Base-by-base conservation (phyloP, 331 rosid species). In the Malus hybrid region DNA sequence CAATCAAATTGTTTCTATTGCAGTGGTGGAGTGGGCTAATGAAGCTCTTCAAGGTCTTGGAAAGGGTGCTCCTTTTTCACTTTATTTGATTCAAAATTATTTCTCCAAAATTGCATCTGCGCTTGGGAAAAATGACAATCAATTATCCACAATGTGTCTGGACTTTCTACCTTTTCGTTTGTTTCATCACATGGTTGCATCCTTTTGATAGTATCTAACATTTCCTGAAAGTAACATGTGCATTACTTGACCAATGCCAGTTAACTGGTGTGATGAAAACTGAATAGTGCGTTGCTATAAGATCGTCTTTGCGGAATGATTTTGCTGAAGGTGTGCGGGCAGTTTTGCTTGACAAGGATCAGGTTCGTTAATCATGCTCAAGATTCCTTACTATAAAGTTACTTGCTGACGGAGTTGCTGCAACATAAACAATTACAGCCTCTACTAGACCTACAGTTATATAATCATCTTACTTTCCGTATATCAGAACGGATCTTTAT, bases 311-410 rank as follows among this genome's bases (percentile, higher is more conserved):
- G 67, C 80, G 97, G 18, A 72, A 77, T 69, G 99, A 94, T 87
- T 94, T 94, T 68, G 89, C 85, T 16, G 99, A 94, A 87, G 99
- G 99, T 62, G 99, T 94, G 33, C 88, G 99, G 22, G 99, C 99
- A 24, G 91, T 92, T 70, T 83, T 94, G 88, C 89, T 94, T 75
- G 99, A 90, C 81, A 94, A 92, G 84, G 99, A 94, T 80, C 99
- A 94, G 99, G 99, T 94, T 81, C 31, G 60, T 59, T 71, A 18
- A 39, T 62, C 57, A 69, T 39, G 55, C 68, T 72, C 73, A n/a
- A 32, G 28, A 55, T 39, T 39, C 4, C 44, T 2, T 39, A 24
- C 24, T 9, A 0, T 11, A 39, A 39, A 39, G 8, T 8, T 11
- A 39, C 44, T 39, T 8, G 44, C 44, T 2, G 44, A 39, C 44